Conservation (phyloP, 2,329 filamentous ascomycete genomes). For the Cryphonectria naterciae region DNA sequence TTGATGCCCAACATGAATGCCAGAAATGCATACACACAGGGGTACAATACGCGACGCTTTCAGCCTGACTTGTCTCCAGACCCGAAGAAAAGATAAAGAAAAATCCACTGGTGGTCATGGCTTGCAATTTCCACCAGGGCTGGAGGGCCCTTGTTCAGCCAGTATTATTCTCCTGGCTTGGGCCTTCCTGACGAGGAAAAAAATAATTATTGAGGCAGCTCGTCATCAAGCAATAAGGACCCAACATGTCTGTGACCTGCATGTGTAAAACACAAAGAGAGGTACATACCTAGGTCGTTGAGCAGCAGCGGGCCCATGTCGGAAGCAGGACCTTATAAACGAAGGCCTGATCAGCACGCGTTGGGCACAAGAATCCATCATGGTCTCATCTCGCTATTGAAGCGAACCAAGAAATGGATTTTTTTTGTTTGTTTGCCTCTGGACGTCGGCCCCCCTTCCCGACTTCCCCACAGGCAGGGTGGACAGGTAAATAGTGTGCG, state of each 20-base stretch:
- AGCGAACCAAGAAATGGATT: not conserved
- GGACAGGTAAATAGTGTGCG: not conserved
- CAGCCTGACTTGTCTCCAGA: not conserved
- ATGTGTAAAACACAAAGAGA: not conserved
- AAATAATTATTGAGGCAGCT: not conserved
- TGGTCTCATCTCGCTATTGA: constrained; percentile 1
- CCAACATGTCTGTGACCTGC: not conserved
- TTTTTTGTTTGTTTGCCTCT: too few relatives aligned
- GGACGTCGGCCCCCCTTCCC: not conserved
- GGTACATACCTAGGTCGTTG: not conserved
- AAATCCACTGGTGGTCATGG: not conserved
- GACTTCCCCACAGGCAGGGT: not conserved
- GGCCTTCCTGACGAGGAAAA: not conserved
- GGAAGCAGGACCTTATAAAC: not conserved
- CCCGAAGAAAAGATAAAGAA: not conserved
- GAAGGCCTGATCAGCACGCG: not conserved
- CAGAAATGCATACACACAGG: not conserved
- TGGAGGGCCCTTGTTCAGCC: not conserved
- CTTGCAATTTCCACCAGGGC: not conserved
- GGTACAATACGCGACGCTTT: not conserved
- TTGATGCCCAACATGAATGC: not conserved
- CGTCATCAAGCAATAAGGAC: not conserved
- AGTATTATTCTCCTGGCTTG: too few relatives aligned
- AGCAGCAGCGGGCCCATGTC: not conserved
- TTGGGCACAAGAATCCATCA: not conserved